Base-by-base conservation (phyloP, 176 grass and related monocot genomes). In the Oropetium thomaeum region DNA sequence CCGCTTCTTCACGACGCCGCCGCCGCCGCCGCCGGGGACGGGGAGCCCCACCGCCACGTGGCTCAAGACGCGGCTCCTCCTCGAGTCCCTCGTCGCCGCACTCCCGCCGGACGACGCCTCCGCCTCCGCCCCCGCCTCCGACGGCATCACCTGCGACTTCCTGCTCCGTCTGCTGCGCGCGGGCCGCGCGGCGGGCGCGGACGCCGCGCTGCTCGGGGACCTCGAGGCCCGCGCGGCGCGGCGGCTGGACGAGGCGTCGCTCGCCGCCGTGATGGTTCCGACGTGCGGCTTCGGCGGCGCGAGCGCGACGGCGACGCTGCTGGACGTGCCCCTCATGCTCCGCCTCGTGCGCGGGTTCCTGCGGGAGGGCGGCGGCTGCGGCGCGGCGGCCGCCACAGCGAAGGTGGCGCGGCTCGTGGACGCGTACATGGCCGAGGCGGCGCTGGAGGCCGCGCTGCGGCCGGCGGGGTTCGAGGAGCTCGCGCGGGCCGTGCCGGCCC, bases 31-130 rank as follows among this genome's bases (percentile, higher is more conserved):
- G 5, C 81, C 83, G 15, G 88, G 89, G 72, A 97, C 83, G 15
- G 88, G 89, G 72, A 97, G 94, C 86, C 90, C 94, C 2, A 93
- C 94, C 0, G 94, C 94, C 7, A 78, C 83, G 26, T 93, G 90
- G 90, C 74, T 93, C 58, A 93, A 91, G 77, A 93, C 91, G 41
- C 80, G 94, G 37, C 84, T 93, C 43, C 81, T 93, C 33, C 86
- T 93, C 17, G 94, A 97, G 76, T 89, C 94, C 4, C 90, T 97
- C 58, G 90, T 90, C 12, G 80, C 83, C 17, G 86, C 86, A 39
- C 86, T 97, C 51, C 93, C 93, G n/a, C 72, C 83, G 3, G 90
- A 97, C 53, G 59, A 48, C 17, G 67, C 0, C 42, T 15, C 0
- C 38, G 77, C 7, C 16, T 32, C 2, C n/a, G n/a, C n/a, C n/a